These are phyloP conservation scores for Metschnikowia gruessii DNA, from an alignment of 805 yeast species.

Conservation along the genomic window DNA sequence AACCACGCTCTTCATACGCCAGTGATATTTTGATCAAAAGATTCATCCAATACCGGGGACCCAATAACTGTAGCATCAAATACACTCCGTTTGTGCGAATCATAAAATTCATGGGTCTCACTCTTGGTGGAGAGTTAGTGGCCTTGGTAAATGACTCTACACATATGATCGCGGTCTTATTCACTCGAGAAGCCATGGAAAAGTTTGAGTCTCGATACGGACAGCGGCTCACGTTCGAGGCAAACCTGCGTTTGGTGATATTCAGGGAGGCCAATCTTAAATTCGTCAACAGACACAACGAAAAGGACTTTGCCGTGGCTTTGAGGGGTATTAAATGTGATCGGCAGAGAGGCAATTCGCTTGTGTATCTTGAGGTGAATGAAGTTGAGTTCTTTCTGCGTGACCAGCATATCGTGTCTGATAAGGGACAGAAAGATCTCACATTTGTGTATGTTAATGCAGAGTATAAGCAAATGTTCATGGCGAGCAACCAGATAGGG, in stretches of 20 bases:
- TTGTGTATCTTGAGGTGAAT: conserved; percentile 28
- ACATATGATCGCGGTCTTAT: conserved; percentile 29
- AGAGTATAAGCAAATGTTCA: conserved; percentile 11
- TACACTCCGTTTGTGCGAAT: conserved; percentile 31
- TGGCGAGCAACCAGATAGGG: not conserved
- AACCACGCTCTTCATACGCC: conserved; percentile 1
- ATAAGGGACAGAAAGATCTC: conserved; percentile 21
- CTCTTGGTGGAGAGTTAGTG: conserved; percentile 25
- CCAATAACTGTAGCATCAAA: conserved; percentile 8
- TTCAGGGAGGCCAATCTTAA: conserved; percentile 28
- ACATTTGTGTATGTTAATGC: conserved; percentile 25
- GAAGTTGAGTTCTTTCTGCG: conserved; percentile 33
- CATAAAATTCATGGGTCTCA: conserved; percentile 23
- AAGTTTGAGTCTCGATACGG: conserved; percentile 30
- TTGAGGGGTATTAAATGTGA: not conserved
- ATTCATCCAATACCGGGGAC: conserved; percentile 15
- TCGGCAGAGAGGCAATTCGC: conserved; percentile 9
- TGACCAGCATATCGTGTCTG: conserved; percentile 27
- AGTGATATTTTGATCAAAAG: conserved; percentile 15
- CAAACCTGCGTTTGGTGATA: conserved; percentile 26
- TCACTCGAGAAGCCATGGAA: conserved; percentile 28
- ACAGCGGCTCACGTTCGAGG: conserved; percentile 35
- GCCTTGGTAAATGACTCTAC: conserved; percentile 33
- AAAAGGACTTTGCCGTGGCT: not conserved
- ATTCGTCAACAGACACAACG: conserved; percentile 17